These are phyloP conservation scores for Pisolithus sp. DNA, from an alignment of 768 basidiomycete species.

Conservation along the genomic window DNA sequence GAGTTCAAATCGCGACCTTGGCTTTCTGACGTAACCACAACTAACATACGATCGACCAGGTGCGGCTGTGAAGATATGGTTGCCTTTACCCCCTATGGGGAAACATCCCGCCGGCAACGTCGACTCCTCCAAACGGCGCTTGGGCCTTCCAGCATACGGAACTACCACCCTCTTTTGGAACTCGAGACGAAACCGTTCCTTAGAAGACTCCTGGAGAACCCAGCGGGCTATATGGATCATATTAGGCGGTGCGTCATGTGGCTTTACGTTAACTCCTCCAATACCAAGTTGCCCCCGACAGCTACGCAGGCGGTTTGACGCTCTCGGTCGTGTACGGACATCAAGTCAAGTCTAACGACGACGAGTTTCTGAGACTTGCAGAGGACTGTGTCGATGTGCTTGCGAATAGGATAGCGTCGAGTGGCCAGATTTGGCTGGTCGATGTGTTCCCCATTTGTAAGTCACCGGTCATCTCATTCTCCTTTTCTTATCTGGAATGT, in stretches of 20 bases:
- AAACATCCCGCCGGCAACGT: slow-evolving; percentile 58
- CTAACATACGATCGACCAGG: slow-evolving; percentile 17
- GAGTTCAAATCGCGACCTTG: neutral
- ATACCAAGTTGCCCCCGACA: slow-evolving; percentile 16
- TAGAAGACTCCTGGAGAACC: slow-evolving; percentile 42
- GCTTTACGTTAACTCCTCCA: too few relatives aligned
- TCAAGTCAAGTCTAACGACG: slow-evolving; percentile 33
- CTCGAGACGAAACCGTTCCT: slow-evolving; percentile 55
- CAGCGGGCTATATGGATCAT: slow-evolving; percentile 29
- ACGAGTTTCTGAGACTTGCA: slow-evolving; percentile 36
- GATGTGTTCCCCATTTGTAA: slow-evolving; percentile 32
- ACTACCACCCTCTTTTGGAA: slow-evolving; percentile 53
- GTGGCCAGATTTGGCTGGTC: slow-evolving; percentile 38
- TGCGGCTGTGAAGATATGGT: slow-evolving; percentile 68
- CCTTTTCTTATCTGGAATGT: neutral
- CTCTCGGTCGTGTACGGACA: slow-evolving; percentile 62
- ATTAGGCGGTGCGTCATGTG: slow-evolving; percentile 24
- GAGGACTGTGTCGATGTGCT: slow-evolving; percentile 37
- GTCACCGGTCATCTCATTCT: slow-evolving; percentile 5
- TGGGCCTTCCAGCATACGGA: slow-evolving; percentile 42
- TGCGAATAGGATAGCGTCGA: slow-evolving; percentile 38
- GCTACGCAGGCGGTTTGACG: slow-evolving; percentile 50
- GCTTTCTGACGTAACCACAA: neutral
- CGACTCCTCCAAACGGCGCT: slow-evolving; percentile 62
- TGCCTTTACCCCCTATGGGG: slow-evolving; percentile 62